Conservation (phyloP, 2,329 filamentous ascomycete species). For the Stagonosporopsis rhizophila region DNA sequence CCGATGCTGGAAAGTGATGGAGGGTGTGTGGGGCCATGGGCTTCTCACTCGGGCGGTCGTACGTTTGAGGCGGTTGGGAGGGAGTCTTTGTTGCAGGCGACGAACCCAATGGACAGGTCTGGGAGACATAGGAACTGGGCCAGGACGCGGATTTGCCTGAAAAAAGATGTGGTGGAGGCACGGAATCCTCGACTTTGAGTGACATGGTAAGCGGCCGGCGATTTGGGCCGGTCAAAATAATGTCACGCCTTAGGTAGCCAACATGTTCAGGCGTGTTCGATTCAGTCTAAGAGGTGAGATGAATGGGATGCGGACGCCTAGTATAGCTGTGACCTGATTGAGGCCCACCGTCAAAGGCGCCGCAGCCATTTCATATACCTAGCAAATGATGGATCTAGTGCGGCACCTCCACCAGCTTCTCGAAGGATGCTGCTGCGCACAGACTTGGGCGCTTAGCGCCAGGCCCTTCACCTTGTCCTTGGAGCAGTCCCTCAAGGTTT, state of each 20-base stretch:
- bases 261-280: conserved; percentile 16
- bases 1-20: conserved; percentile 31
- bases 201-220: conserved; percentile 37
- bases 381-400: conserved; percentile 36
- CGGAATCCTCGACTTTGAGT: conserved; percentile 44
- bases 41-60: conserved; percentile 38
- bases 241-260: conserved; percentile 26
- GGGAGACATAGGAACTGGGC: conserved; percentile 36
- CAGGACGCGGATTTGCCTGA: conserved; percentile 36
- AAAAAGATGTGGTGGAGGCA: conserved; percentile 46
- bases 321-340: conserved; percentile 24
- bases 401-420: conserved; percentile 42
- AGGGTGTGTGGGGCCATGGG: conserved; percentile 38
- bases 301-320: conserved; percentile 18
- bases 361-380: conserved; percentile 32
- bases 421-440: conserved; percentile 35
- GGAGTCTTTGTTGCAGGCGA: conserved; percentile 45
- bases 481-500: conserved; percentile 23
- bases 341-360: conserved; percentile 14
- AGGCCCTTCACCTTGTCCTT: conserved; percentile 34
- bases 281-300: conserved; percentile 1
- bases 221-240: conserved; percentile 15
- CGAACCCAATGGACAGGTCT: conserved; percentile 35
- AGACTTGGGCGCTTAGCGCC: conserved; percentile 35
- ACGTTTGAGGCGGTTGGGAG: conserved; percentile 39